These are phyloP conservation scores for Oehlia diaphana DNA, from an alignment of 192 early-diverging fungal genomes.

Conservation along the genomic window DNA sequence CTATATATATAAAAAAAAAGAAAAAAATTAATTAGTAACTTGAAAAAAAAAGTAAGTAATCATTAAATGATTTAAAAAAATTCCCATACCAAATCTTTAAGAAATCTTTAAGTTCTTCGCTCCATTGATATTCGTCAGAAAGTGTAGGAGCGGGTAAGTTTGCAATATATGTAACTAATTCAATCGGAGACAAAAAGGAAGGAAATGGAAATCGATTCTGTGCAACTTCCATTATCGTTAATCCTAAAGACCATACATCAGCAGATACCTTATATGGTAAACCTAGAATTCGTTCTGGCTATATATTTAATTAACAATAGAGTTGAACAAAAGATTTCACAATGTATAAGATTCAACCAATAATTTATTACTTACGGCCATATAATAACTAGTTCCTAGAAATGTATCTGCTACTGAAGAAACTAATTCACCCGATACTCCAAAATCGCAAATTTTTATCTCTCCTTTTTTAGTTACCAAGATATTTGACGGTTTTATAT, in stretches of 20 bases:
- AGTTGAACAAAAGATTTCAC: not conserved
- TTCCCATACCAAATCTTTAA: constrained; percentile 65
- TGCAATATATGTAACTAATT: constrained; percentile 91
- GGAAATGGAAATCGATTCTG: constrained; percentile 93
- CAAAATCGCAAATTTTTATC: constrained; percentile 98
- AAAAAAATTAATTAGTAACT: not conserved
- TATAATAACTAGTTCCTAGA: constrained; percentile 95
- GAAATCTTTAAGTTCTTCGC: constrained; percentile 68
- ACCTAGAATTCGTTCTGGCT: constrained; percentile 97
- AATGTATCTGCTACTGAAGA: constrained; percentile 92
- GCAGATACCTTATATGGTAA: constrained; percentile 84
- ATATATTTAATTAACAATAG: not conserved
- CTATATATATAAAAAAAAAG: constrained; percentile 34
- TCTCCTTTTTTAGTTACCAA: constrained; percentile 84
- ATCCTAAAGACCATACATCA: constrained; percentile 95
- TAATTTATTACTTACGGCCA: constrained; percentile 68
- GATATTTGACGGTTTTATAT: constrained; percentile 99
- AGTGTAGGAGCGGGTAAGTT: constrained; percentile 84
- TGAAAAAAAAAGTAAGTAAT: constrained; percentile 22
- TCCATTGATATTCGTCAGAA: constrained; percentile 60
- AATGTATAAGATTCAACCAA: not conserved
- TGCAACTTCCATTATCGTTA: constrained; percentile 93
- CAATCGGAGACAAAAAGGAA: constrained; percentile 80
- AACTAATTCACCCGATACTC: constrained; percentile 88
- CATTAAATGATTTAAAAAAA: constrained; percentile 20